A percentile compares a stretch with the other conserved stretches of the same genome.
phyloP scores from a whole-genome alignment of 2,329 filamentous ascomycete species.

The Thelonectria rubi region DNA sequence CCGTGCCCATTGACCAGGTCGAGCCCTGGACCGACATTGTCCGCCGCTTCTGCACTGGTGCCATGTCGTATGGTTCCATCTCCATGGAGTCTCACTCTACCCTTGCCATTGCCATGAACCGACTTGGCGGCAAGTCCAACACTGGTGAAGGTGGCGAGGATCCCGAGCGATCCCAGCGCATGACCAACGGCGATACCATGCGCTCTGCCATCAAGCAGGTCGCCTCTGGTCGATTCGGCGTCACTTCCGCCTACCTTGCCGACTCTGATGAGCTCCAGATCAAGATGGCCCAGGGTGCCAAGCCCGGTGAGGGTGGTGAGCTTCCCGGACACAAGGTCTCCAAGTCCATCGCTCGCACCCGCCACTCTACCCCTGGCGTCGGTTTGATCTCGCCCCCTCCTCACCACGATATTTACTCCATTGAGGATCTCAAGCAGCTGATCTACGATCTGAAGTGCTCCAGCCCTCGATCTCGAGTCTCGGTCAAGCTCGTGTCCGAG shows the following conservation, averaged over 20 bases:
- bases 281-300: conserved; percentile 99
- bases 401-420: conserved; percentile 98
- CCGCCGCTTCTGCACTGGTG: conserved; percentile 93
- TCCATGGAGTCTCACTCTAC: conserved; percentile 99
- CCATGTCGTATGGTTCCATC: conserved; percentile 98
- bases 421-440: conserved; percentile 96
- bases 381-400: conserved; percentile 95
- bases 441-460: conserved; percentile 98
- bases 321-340: conserved; percentile 97
- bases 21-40: conserved; percentile 99
- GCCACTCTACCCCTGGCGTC: conserved; percentile 95
- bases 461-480: conserved; percentile 89
- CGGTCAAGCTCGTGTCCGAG: conserved; percentile 97
- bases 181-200: conserved; percentile 96
- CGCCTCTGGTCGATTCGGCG: conserved; percentile 93
- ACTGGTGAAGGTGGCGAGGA: conserved; percentile 98
- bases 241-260: conserved; percentile 92
- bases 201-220: conserved; percentile 98
- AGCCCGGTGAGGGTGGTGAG: conserved; percentile 97
- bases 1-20: conserved; percentile 94
- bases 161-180: conserved; percentile 83
- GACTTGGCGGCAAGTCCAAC: conserved; percentile 95
- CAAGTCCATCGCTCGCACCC: conserved; percentile 89
- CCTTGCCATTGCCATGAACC: conserved; percentile 94
- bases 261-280: conserved; percentile 97